Conservation (phyloP, 257 asterid genomes). For the Craterostigma plantagineum region DNA sequence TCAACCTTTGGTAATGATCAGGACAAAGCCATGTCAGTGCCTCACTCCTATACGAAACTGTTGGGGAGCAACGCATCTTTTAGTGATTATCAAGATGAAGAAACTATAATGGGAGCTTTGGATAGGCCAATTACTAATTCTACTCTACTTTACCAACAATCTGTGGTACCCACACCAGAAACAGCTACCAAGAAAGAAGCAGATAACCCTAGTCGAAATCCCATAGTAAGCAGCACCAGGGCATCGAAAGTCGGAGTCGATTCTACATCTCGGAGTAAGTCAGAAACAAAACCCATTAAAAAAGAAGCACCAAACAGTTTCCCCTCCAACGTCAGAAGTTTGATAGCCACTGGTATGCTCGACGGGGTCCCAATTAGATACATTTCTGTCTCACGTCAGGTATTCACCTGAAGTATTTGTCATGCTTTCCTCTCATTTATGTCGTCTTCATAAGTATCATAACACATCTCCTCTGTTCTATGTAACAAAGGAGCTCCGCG, state of each 20-base stretch:
- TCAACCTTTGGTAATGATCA: slow-evolving; percentile 27
- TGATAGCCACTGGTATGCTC: slow-evolving; percentile 85
- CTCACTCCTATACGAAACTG: slow-evolving; percentile 32
- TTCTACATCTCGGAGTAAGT: too few relatives aligned
- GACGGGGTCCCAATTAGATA: slow-evolving; percentile 88
- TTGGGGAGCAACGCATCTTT: slow-evolving; percentile 29
- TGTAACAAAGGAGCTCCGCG: slow-evolving; percentile 55
- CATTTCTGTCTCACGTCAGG: slow-evolving; percentile 60
- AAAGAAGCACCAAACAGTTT: slow-evolving; percentile 92
- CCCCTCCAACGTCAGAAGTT: slow-evolving; percentile 89
- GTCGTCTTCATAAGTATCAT: slow-evolving; percentile 7
- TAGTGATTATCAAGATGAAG: slow-evolving; percentile 52
- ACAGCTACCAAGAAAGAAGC: too few relatives aligned
- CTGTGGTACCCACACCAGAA: slow-evolving; percentile 39
- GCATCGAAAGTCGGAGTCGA: slow-evolving; percentile 28
- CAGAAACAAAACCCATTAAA: slow-evolving; percentile 40
- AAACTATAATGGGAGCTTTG: slow-evolving; percentile 29
- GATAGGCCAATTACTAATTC: slow-evolving; percentile 48
- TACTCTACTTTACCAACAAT: slow-evolving; percentile 40
- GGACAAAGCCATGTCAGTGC: slow-evolving; percentile 18
- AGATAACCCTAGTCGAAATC: too few relatives aligned
- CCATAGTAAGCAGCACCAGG: slow-evolving; percentile 17
- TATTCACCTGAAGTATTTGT: slow-evolving; percentile 11
- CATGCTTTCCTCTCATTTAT: slow-evolving; percentile 5
- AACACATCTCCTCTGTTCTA: slow-evolving; percentile 15